Percentiles rank a stretch among this genome's conserved stretches.
Evolutionary conservation across 331 rosid species (phyloP).

Genomic region (Pyrus hybrid): DNA sequence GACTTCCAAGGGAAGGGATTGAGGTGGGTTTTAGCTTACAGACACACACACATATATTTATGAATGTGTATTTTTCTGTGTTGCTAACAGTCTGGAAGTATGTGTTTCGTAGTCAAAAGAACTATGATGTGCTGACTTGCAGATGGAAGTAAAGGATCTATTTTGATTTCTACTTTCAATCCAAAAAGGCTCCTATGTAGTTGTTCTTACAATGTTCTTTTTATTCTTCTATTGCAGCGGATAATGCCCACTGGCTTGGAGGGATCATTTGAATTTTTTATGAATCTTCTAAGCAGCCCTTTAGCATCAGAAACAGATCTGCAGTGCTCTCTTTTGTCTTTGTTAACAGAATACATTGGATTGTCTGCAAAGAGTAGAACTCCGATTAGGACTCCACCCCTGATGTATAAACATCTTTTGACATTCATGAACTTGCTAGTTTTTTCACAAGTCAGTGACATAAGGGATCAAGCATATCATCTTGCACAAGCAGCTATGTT

Average conservation of each 20-base stretch:
- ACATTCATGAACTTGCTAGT: slow-evolving; percentile 56
- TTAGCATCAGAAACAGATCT: slow-evolving; percentile 40
- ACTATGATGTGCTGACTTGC: not conserved
- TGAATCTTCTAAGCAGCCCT: slow-evolving; percentile 55
- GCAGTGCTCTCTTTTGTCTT: slow-evolving; percentile 66
- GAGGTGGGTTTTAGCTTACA: no score
- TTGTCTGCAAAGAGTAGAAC: slow-evolving; percentile 51
- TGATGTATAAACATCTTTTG: slow-evolving; percentile 75
- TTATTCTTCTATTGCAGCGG: slow-evolving; percentile 45
- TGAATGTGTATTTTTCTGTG: not conserved
- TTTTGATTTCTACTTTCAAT: not conserved
- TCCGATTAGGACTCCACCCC: slow-evolving; percentile 56
- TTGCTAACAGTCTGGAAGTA: not conserved
- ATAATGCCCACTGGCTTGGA: slow-evolving; percentile 51
- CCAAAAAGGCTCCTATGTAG: not conserved
- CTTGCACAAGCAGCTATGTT: slow-evolving; percentile 73
- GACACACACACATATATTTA: no score
- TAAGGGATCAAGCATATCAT: slow-evolving; percentile 51
- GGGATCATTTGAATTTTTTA: slow-evolving; percentile 68
- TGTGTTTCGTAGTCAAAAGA: not conserved
- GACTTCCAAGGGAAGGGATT: no score
- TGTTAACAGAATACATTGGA: slow-evolving; percentile 60
- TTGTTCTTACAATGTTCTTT: slow-evolving; percentile 4
- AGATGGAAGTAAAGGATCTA: not conserved
- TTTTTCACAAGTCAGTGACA: slow-evolving; percentile 40